Evolutionary conservation across 1,284 basidiomycete genomes (phyloP).

Genomic region (Naganishia albida): DNA sequence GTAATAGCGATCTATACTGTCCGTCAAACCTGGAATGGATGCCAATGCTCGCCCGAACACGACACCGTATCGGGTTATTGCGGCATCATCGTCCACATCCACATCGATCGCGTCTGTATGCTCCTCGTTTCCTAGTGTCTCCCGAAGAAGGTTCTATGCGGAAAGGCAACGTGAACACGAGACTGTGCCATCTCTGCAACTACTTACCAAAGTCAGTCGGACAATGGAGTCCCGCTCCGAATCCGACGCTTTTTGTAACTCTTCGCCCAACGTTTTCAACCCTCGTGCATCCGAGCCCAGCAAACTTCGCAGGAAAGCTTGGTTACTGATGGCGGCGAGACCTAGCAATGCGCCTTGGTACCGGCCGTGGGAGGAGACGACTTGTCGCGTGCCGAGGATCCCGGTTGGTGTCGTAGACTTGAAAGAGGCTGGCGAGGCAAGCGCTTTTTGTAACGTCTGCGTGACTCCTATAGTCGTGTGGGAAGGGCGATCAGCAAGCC

Average conservation of each 20-base stretch:
- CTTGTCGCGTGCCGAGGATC: slow-evolving; percentile 26
- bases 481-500: slow-evolving; percentile 56
- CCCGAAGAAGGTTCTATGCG: slow-evolving; percentile 5
- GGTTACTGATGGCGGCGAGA: slow-evolving; percentile 76
- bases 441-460: slow-evolving; percentile 85
- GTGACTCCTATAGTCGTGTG: slow-evolving; percentile 67
- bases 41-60: slow-evolving; percentile 34
- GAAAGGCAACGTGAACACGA: neutral
- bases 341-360: slow-evolving; percentile 84
- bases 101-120: slow-evolving; percentile 34
- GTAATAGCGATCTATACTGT: slow-evolving; percentile 11
- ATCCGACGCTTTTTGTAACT: slow-evolving; percentile 36
- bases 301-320: slow-evolving; percentile 75
- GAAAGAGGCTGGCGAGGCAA: slow-evolving; percentile 51
- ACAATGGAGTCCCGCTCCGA: slow-evolving; percentile 43
- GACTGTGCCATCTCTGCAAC: too few species aligned
- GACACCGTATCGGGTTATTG: slow-evolving; percentile 34
- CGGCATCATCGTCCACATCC: slow-evolving; percentile 32
- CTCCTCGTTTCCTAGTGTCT: slow-evolving; percentile 10
- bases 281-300: slow-evolving; percentile 44
- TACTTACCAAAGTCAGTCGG: slow-evolving; percentile 39
- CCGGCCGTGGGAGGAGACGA: slow-evolving; percentile 60
- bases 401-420: slow-evolving; percentile 29
- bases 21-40: neutral
- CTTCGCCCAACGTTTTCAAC: slow-evolving; percentile 42